phyloP scores from a whole-genome alignment of 495 filamentous ascomycete genomes.

The Lineolata rhizophorae region DNA sequence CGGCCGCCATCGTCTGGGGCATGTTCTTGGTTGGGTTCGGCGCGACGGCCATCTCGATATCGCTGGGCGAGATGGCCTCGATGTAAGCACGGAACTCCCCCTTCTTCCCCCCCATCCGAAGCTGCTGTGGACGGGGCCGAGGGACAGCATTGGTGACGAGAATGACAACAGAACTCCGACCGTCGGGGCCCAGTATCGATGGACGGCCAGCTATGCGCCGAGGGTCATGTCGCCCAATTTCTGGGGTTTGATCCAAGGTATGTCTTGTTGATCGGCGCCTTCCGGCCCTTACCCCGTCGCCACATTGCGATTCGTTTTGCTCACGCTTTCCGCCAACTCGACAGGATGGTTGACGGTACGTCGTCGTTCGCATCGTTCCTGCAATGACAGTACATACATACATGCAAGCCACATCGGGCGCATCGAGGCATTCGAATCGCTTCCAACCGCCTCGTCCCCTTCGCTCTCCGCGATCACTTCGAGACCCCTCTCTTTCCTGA shows the following conservation, averaged over 20 bases:
- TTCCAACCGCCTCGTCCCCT: too few relatives aligned
- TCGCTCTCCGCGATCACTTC: too few relatives aligned
- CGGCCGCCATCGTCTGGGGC: slow-evolving; percentile 16
- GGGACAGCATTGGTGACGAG: too few relatives aligned
- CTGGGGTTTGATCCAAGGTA: slow-evolving; percentile 9
- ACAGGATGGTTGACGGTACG: slow-evolving; percentile 1
- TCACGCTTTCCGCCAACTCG: too few relatives aligned
- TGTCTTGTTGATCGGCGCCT: not conserved
- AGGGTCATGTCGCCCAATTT: slow-evolving; percentile 5
- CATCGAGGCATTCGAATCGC: too few relatives aligned
- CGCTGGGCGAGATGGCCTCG: slow-evolving; percentile 19
- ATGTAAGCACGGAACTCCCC: slow-evolving; percentile 8
- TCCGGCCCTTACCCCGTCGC: not conserved
- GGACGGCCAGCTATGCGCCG: not conserved
- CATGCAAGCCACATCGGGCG: too few relatives aligned
- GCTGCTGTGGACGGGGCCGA: slow-evolving; percentile 7
- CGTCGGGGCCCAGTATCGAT: slow-evolving; percentile 1
- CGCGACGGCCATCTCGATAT: slow-evolving; percentile 10
- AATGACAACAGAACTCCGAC: too few relatives aligned
- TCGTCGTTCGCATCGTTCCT: too few relatives aligned
- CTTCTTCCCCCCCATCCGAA: not conserved
- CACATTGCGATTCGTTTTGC: too few relatives aligned
- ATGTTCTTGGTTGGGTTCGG: slow-evolving; percentile 12
- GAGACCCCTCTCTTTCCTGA: too few relatives aligned
- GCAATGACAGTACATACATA: too few relatives aligned